A percentile compares a stretch with the other conserved stretches of the same genome.
These are phyloP conservation scores for Penicillium decumbens DNA, from an alignment of 2,329 filamentous ascomycete genomes.

Conservation along the genomic window DNA sequence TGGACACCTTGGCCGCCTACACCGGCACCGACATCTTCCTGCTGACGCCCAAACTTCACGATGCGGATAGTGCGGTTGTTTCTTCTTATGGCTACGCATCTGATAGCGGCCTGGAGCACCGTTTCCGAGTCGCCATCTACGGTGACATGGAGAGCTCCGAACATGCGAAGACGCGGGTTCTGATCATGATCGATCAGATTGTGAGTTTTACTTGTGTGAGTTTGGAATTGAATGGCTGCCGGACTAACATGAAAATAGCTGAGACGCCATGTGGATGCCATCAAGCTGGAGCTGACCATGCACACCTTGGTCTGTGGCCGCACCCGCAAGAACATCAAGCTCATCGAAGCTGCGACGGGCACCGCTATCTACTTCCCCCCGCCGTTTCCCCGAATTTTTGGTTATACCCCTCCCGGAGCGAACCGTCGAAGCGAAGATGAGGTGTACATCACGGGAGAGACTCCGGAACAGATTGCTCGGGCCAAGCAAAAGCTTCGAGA, in stretches of 20 bases:
- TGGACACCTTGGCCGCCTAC: conserved; percentile 80
- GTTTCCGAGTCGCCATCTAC: conserved; percentile 89
- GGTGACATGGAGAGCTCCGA: conserved; percentile 93
- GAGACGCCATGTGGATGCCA: conserved; percentile 63
- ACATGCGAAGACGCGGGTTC: conserved; percentile 89
- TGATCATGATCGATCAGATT: conserved; percentile 96
- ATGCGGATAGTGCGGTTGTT: conserved; percentile 68
- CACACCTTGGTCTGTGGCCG: conserved; percentile 91
- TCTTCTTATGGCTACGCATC: conserved; percentile 72
- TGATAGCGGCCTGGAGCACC: conserved; percentile 76
- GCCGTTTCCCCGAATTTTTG: conserved; percentile 85
- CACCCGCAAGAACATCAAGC: conserved; percentile 93
- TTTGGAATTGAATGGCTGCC: not conserved
- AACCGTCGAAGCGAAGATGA: conserved; percentile 78
- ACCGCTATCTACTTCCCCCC: conserved; percentile 98
- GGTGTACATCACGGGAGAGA: conserved; percentile 92
- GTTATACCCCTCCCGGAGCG: conserved; percentile 79
- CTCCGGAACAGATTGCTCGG: conserved; percentile 72
- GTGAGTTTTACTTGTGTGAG: conserved; percentile 46
- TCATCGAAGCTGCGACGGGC: conserved; percentile 91
- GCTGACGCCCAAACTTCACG: conserved; percentile 78
- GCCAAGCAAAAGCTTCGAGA: conserved; percentile 92
- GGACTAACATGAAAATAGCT: conserved; percentile 36
- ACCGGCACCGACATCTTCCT: conserved; percentile 97
- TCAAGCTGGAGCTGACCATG: conserved; percentile 77